Evolutionary conservation across 495 filamentous ascomycete genomes (phyloP).

Genomic region (Pyrenula aspistea): DNA sequence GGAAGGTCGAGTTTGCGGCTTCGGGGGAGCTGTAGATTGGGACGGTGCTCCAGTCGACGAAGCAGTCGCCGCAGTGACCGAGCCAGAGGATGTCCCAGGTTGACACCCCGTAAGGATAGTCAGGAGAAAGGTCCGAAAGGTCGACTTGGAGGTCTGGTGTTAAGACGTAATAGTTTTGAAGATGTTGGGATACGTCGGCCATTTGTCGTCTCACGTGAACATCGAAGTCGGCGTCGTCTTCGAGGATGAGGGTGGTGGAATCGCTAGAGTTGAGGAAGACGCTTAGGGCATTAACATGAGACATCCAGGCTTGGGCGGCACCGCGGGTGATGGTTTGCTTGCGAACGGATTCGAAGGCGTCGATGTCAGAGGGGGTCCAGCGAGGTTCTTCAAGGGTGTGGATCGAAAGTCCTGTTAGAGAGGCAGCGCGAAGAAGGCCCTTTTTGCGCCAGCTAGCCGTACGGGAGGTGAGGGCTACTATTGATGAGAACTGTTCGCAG

Average conservation of each 20-base stretch:
- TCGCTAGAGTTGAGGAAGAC: conserved; percentile 24
- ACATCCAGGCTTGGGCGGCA: conserved; percentile 13
- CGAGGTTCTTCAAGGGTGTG: conserved; percentile 7
- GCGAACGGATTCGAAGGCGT: conserved; percentile 4
- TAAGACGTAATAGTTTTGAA: conserved; percentile 5
- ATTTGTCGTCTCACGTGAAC: conserved; percentile 18
- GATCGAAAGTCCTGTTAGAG: conserved; percentile 7
- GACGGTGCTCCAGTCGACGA: background rate
- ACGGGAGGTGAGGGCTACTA: conserved; percentile 7
- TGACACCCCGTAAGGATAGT: conserved; percentile 7
- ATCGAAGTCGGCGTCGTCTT: conserved; percentile 37
- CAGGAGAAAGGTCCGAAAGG: conserved; percentile 7
- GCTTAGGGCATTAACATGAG: conserved; percentile 21
- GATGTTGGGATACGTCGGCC: conserved; percentile 5
- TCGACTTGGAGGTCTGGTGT: conserved; percentile 13
- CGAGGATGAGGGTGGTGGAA: conserved; percentile 30
- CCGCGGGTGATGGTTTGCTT: conserved; percentile 4
- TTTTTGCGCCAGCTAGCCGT: conserved; percentile 8
- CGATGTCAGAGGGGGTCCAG: conserved; percentile 3
- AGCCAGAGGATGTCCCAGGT: conserved; percentile 5
- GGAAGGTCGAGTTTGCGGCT: background rate
- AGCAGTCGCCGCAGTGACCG: background rate
- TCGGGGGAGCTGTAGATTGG: background rate
- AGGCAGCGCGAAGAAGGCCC: conserved; percentile 7
- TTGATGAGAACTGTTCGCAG: conserved; percentile 9